Base-by-base conservation (phyloP, 2,329 filamentous ascomycete genomes). In the Dryadomyces sulphureus region DNA sequence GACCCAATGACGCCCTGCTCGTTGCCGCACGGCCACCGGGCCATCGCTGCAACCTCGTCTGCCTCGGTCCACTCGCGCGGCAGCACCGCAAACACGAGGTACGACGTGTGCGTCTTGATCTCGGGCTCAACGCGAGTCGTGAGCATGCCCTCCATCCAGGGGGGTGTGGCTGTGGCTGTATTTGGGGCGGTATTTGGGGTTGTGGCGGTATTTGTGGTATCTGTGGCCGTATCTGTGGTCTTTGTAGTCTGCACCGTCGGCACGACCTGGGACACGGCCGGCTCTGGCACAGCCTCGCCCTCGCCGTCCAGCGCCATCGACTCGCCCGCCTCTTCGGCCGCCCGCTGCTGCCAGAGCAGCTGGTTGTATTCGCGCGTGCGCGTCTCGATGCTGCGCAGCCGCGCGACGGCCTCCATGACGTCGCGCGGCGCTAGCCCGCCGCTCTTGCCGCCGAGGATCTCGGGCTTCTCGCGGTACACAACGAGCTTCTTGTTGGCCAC, bases 61-160 rank as follows among this genome's bases (percentile, higher is more conserved):
- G 83, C 84, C 32, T 77, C 81, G 0, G 70, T 80, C 92, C 92
- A 98, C 51, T 84, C 80, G 38, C 79, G 72, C n/a, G 92, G 90
- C 49, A 98, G 64, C 3, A 92, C 68, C 0, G 92, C 92, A 65
- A 98, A 98, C 5, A 93, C 84, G 5, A 98, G 73, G 60, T 98
- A 98, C n/a, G 84, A 92, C 0, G 92, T 98, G 63, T 98, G 92
- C 7, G 85, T 92, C 71, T 94, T 95, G 49, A 96, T 67, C 57
- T 98, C 92, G 0, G 79, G 68, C 65, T 98, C 92, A 0, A 84
- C 79, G 21, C 87, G 75, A 56, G 93, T 86, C 25, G 87, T 73
- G 36, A 96, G 58, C 24, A 77, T 75, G 1, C 92, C 92, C 50
- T 89, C 77, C 58, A 83, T 76, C 66, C 81, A 94, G 1, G 34